These are phyloP conservation scores for Xylaria sp. DNA, from an alignment of 2,329 filamentous ascomycete species.

Conservation along the genomic window DNA sequence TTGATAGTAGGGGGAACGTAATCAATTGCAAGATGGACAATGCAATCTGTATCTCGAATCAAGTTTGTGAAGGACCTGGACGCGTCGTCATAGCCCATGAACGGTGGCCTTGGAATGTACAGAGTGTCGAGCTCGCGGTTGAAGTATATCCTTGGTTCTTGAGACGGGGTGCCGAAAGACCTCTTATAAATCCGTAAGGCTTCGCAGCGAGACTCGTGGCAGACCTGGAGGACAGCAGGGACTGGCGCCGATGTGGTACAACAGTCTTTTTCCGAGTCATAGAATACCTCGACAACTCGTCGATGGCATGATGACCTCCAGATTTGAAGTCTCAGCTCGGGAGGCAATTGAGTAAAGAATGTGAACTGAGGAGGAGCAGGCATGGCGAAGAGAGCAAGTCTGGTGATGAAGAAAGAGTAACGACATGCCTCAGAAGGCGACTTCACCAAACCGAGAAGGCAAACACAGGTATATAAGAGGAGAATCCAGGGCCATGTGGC, in stretches of 20 bases:
- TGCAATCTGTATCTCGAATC: slow-evolving; percentile 50
- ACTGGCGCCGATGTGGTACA: slow-evolving; percentile 54
- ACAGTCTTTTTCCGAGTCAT: slow-evolving; percentile 51
- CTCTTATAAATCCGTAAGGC: slow-evolving; percentile 53
- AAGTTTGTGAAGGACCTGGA: slow-evolving; percentile 55
- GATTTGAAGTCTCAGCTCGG: slow-evolving; percentile 56
- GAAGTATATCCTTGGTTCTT: slow-evolving; percentile 49
- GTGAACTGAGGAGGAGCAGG: slow-evolving; percentile 44
- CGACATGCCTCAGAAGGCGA: slow-evolving; percentile 10
- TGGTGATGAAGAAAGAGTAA: neutral
- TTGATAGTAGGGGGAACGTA: slow-evolving; percentile 57
- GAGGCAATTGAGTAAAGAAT: slow-evolving; percentile 52
- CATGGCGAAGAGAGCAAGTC: slow-evolving; percentile 37
- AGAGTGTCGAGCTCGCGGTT: slow-evolving; percentile 50
- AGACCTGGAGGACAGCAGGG: slow-evolving; percentile 56
- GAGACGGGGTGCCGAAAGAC: slow-evolving; percentile 51
- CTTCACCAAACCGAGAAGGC: slow-evolving; percentile 4
- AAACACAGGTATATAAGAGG: slow-evolving; percentile 10
- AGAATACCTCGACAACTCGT: slow-evolving; percentile 55
- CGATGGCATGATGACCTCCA: slow-evolving; percentile 53
- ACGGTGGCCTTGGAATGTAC: slow-evolving; percentile 54
- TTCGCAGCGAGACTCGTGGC: slow-evolving; percentile 57
- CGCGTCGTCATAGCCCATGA: slow-evolving; percentile 56
- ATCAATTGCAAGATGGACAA: slow-evolving; percentile 58
- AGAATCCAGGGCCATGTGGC: slow-evolving; percentile 5